phyloP scores from a whole-genome alignment of 495 filamentous ascomycete genomes.

The Oleoguttula mirabilis region DNA sequence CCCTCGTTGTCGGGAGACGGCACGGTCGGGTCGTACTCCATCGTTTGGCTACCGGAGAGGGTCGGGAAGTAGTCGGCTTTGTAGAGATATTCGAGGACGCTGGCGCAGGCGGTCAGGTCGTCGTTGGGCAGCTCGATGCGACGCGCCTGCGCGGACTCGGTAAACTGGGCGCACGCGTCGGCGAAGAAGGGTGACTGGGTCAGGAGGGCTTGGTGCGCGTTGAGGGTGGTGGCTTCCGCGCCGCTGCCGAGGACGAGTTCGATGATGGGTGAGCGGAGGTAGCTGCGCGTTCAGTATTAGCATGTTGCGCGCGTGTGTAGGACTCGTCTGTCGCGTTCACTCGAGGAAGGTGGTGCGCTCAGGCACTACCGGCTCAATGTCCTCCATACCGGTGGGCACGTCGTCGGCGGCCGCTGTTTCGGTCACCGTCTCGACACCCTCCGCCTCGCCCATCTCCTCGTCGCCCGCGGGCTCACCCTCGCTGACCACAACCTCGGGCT shows the following conservation, averaged over 20 bases:
- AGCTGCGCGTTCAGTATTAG: slow-evolving; percentile 33
- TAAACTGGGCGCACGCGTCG: slow-evolving; percentile 46
- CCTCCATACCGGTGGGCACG: slow-evolving; percentile 16
- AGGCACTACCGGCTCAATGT: slow-evolving; percentile 17
- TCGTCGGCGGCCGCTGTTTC: slow-evolving; percentile 3
- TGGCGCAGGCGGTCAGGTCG: slow-evolving; percentile 69
- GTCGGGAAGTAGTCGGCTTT: slow-evolving; percentile 77
- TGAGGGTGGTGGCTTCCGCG: slow-evolving; percentile 48
- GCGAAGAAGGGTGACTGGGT: slow-evolving; percentile 60
- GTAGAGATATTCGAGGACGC: slow-evolving; percentile 86
- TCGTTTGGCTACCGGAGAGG: slow-evolving; percentile 32
- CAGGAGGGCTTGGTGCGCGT: slow-evolving; percentile 70
- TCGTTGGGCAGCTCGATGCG: slow-evolving; percentile 57
- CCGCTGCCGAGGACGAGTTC: slow-evolving; percentile 59
- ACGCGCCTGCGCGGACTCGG: slow-evolving; percentile 42
- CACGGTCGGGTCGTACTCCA: slow-evolving; percentile 46
- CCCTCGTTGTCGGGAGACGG: slow-evolving; percentile 57
- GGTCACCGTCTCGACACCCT: not conserved
- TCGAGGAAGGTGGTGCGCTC: slow-evolving; percentile 20
- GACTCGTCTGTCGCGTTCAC: slow-evolving; percentile 1
- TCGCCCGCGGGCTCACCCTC: slow-evolving; percentile 62
- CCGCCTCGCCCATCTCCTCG: slow-evolving; percentile 35
- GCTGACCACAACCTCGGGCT: slow-evolving; percentile 23
- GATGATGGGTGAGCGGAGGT: slow-evolving; percentile 69
- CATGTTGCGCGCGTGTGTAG: not conserved